Evolutionary conservation across 2,329 filamentous ascomycete species (phyloP), one percentile per base, ranked within the genome.

Genomic region (Diaporthe sp.): DNA sequence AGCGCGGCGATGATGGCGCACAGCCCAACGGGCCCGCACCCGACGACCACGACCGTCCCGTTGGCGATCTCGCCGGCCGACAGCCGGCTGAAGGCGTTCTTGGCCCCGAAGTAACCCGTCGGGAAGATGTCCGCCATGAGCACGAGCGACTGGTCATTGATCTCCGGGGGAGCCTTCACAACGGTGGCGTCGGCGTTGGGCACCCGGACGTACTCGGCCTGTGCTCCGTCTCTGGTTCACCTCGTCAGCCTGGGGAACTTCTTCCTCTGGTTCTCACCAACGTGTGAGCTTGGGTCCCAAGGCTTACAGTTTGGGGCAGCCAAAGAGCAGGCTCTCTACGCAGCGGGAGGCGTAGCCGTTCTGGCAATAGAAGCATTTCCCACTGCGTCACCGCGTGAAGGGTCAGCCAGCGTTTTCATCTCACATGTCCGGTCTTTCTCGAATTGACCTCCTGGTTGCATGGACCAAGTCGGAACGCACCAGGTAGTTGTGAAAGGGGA

Each of bases 121-220:
- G 95, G 95, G 83, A 97, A 97, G 79, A 98, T 97, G 81, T 98
- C 95, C 22, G 94, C 95, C 95, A 98, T 97, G 35, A 98, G 88
- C 9, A 97, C 91, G 65, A 97, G 87, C 47, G 91, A 91, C 77
- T 93, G 89, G 78, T 96, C 92, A 27, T 92, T 90, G 73, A 97
- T 93, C 12, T 88, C 90, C 2, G 90, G 83, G 0, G 94, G 93
- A 0, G 94, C 92, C 79, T 92, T 93, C 80, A 95, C 89, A n/a
- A 93, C 90, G 0, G 94, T 97, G 47, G 91, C 91, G 79, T 97
- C 95, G 15, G 95, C 95, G 71, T 93, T 85, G 0, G 96, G 96
- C 19, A 97, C 89, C 44, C 94, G 92, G 69, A 96, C 93, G 81
- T 92, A 97, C 83, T 97, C 92, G 42, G 95, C 94, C 82, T 97